Conservation (phyloP, 1,139 yeast species). For the Arxiozyma slooffiae region DNA sequence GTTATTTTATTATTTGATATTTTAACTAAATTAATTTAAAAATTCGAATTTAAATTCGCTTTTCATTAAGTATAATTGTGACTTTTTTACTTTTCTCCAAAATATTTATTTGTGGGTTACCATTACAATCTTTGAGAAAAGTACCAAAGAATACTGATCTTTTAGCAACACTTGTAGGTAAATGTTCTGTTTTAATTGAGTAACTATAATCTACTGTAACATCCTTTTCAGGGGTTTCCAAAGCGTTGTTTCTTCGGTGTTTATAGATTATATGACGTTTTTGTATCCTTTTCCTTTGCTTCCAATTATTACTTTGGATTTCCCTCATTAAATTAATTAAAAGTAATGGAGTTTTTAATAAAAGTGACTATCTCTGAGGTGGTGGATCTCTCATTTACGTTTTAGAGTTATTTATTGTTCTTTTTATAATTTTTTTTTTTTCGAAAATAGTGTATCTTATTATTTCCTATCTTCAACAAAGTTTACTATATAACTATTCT, state of each 20-base stretch:
- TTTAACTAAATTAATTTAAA: constrained; percentile 11
- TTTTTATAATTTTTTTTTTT: too few relatives aligned
- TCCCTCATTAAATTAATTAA: constrained; percentile 10
- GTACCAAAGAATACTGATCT: constrained; percentile 27
- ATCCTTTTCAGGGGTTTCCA: constrained; percentile 15
- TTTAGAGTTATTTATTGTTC: too few relatives aligned
- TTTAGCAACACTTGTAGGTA: constrained; percentile 11
- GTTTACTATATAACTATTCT: too few relatives aligned
- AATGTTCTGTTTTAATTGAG: constrained; percentile 17
- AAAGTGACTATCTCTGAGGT: constrained; percentile 22
- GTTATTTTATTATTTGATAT: constrained; percentile 1
- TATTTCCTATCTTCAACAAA: too few relatives aligned
- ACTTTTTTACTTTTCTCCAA: constrained; percentile 20
- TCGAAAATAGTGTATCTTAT: too few relatives aligned
- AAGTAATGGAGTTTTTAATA: constrained; percentile 11
- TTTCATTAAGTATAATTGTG: constrained; percentile 19
- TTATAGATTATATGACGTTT: not conserved
- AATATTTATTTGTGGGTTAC: constrained; percentile 21
- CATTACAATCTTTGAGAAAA: constrained; percentile 22
- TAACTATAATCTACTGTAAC: constrained; percentile 22
- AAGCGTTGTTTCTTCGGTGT: not conserved
- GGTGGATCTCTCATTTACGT: constrained; percentile 29
- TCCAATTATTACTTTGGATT: constrained; percentile 15
- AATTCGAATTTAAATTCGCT: constrained; percentile 23
- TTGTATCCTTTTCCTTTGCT: constrained; percentile 15